Evolutionary conservation across 257 asterid species (phyloP), one percentile per base, ranked within the genome.

Genomic region (Solanum infundibuliforme): DNA sequence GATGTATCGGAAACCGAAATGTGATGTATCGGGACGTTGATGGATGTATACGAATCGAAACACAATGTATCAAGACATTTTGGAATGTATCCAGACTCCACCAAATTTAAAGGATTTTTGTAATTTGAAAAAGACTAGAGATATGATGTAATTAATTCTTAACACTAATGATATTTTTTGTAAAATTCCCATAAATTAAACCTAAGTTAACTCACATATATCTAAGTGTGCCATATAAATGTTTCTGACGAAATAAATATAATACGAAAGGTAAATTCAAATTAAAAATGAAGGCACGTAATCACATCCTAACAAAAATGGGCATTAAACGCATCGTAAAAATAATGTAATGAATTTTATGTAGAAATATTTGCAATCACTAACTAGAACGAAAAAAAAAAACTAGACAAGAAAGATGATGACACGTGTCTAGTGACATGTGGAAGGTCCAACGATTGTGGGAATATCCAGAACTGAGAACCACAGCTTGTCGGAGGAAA

Each of bases 1-100:
- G 3, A 14, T 13, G 58, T 48, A 46, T 46, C 3, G 7, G 2
- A 48, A 48, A 48, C 0, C 0, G 0, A 48, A 0, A 48, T 0
- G 7, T 48, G 3, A 48, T 5, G 8, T 13, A 48, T 14, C 8
- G 3, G 20, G 20, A 48, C 3, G 21, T 48, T 48, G 3, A 48
- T 0, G 21, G 8, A 13, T 48, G 21, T 48, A 48, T 14, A 48
- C 8, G 8, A 48, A 48, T 48, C 0, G 0, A 5, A 48, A 48
- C 21, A 0, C 8, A 0, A 48, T 14, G 21, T 48, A 48, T 48
- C 3, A 2, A 14, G 21, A 48, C 8, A 0, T 48, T 48, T 48
- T 14, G 1, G 8, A 0, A 48, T 13, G 58, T 48, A 48, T 14
- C 3, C 8, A 14, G 21, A 48, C 0, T 14, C 21, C 20, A 5